Conservation (phyloP, 805 yeast species). For the Teunomyces gatunensis region DNA sequence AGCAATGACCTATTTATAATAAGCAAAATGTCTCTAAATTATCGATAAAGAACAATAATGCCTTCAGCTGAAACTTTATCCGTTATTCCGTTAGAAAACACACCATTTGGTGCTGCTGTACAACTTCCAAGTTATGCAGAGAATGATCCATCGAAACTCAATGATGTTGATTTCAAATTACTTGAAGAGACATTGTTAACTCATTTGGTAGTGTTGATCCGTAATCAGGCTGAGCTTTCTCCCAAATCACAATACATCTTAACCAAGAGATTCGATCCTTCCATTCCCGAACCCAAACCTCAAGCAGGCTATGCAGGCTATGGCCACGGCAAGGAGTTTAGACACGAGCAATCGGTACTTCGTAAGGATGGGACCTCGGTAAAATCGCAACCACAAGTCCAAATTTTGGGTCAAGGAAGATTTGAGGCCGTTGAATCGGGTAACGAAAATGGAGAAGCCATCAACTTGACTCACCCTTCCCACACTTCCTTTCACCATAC, state of each 20-base stretch:
- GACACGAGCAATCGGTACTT: conserved; percentile 56
- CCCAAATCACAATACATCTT: conserved; percentile 76
- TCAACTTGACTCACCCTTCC: conserved; percentile 75
- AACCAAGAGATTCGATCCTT: conserved; percentile 77
- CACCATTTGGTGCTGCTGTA: conserved; percentile 69
- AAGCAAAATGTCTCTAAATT: background rate
- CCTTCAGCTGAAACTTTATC: conserved; percentile 7
- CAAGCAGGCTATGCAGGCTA: conserved; percentile 50
- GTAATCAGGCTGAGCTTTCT: conserved; percentile 61
- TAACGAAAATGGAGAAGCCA: conserved; percentile 58
- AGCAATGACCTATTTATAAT: background rate
- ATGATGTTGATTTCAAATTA: conserved; percentile 59
- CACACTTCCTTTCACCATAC: conserved; percentile 78
- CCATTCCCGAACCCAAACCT: conserved; percentile 43
- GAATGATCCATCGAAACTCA: conserved; percentile 69
- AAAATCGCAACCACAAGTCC: conserved; percentile 84
- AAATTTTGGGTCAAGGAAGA: conserved; percentile 80
- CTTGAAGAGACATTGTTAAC: conserved; percentile 65
- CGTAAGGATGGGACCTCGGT: conserved; percentile 79
- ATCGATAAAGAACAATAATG: conserved; percentile 3
- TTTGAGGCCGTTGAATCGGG: conserved; percentile 56
- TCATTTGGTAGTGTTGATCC: conserved; percentile 72
- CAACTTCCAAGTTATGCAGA: conserved; percentile 60
- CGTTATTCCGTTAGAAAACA: conserved; percentile 46
- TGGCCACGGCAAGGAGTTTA: conserved; percentile 78